phyloP scores from a whole-genome alignment of 495 filamentous ascomycete genomes.

The Trichoderma virens region DNA sequence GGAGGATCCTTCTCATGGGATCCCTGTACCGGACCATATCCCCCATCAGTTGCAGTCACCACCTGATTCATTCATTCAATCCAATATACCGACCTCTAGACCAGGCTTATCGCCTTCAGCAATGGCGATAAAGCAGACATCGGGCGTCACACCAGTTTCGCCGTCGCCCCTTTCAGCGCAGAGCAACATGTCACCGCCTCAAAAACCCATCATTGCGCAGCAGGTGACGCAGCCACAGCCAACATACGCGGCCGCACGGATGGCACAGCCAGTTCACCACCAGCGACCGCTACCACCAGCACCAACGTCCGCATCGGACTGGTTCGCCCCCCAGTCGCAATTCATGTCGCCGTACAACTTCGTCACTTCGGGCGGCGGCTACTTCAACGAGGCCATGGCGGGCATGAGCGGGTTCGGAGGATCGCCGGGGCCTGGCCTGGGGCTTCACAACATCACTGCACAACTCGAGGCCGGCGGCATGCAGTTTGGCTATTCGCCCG shows the following conservation, averaged over 20 bases:
- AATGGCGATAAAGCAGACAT: conserved; percentile 10
- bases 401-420: conserved; percentile 33
- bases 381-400: conserved; percentile 34
- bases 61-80: neutral
- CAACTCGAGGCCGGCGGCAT: conserved; percentile 17
- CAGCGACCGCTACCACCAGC: conserved; percentile 27
- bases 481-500: conserved; percentile 25
- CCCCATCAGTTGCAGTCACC: conserved; percentile 5
- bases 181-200: conserved; percentile 15
- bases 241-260: conserved; percentile 11
- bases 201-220: conserved; percentile 2
- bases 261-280: conserved; percentile 17
- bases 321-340: conserved; percentile 43
- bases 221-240: conserved; percentile 21
- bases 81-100: conserved; percentile 13
- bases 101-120: conserved; percentile 13
- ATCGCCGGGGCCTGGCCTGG: conserved; percentile 29
- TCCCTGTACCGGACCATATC: neutral
- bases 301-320: conserved; percentile 27
- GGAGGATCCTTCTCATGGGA: neutral
- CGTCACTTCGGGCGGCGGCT: conserved; percentile 36
- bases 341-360: conserved; percentile 45
- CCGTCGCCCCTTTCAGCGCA: conserved; percentile 5
- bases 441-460: conserved; percentile 13
- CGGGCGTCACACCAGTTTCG: neutral